phyloP scores from a whole-genome alignment of 805 yeast genomes.

The Clavispora santaluciae region DNA sequence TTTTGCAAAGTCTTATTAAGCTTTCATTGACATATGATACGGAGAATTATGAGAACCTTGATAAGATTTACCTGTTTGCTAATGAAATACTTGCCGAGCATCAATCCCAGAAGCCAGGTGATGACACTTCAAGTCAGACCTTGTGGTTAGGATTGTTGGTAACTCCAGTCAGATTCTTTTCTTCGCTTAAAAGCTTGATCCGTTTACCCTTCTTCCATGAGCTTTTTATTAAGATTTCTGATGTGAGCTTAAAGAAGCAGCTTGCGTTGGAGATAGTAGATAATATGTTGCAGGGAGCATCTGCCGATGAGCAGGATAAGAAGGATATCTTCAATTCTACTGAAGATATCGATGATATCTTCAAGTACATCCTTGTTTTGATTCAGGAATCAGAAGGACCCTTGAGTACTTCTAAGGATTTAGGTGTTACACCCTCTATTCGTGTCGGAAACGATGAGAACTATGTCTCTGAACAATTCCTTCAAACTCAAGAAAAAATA shows the following conservation, averaged over 20 bases:
- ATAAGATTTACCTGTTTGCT: conserved; percentile 57
- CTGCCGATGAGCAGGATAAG: conserved; percentile 22
- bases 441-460: conserved; percentile 25
- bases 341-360: conserved; percentile 55
- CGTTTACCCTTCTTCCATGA: conserved; percentile 46
- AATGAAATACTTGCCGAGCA: conserved; percentile 29
- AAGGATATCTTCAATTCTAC: conserved; percentile 22
- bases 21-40: conserved; percentile 67
- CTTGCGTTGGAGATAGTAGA: conserved; percentile 61
- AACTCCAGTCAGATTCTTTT: conserved; percentile 45
- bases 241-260: conserved; percentile 46
- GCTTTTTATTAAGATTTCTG: conserved; percentile 49
- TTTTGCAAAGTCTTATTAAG: conserved; percentile 62
- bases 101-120: conserved; percentile 13
- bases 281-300: conserved; percentile 40
- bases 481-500: conserved; percentile 52
- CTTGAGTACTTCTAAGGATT: conserved; percentile 31
- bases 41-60: conserved; percentile 52
- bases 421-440: conserved; percentile 36
- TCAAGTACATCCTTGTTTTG: conserved; percentile 53
- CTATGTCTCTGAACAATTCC: conserved; percentile 32
- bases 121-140: conserved; percentile 21
- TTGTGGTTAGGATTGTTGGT: conserved; percentile 44
- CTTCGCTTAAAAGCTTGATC: conserved; percentile 37
- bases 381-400: conserved; percentile 35